Percentiles rank a stretch among this genome's conserved stretches.
These are phyloP conservation scores for Tubosaeta sp. DNA, from an alignment of 768 basidiomycete species.

Conservation along the genomic window DNA sequence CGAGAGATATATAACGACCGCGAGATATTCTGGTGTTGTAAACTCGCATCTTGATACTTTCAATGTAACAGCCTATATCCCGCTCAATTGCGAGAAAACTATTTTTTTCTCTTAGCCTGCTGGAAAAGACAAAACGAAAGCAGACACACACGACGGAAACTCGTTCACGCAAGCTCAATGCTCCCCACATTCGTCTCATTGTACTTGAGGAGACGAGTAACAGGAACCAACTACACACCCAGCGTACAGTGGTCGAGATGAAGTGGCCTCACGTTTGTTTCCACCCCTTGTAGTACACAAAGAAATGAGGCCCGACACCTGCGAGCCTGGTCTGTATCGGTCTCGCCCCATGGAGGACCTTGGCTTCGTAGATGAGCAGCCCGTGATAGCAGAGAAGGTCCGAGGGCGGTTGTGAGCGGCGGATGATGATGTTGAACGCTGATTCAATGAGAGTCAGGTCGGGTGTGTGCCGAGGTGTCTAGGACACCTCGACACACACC, in stretches of 20 bases:
- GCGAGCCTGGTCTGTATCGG: constrained; percentile 56
- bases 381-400: constrained; percentile 95
- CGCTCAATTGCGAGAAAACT: constrained; percentile 82
- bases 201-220: constrained; percentile 73
- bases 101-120: background rate
- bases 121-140: background rate
- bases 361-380: constrained; percentile 92
- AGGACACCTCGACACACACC: no score
- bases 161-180: constrained; percentile 76
- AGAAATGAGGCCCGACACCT: constrained; percentile 74
- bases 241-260: no score
- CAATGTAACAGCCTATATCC: constrained; percentile 65
- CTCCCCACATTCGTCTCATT: constrained; percentile 86
- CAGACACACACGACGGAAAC: constrained; percentile 60
- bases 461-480: no score
- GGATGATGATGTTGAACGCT: no score
- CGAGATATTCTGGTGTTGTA: constrained; percentile 79
- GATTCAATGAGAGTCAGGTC: no score
- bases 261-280: constrained; percentile 76
- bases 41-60: constrained; percentile 74
- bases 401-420: no score
- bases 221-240: constrained; percentile 71
- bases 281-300: constrained; percentile 99
- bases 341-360: constrained; percentile 74
- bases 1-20: constrained; percentile 54